Base-by-base conservation (phyloP, 1,284 basidiomycete species). In the Marasmius sp. region DNA sequence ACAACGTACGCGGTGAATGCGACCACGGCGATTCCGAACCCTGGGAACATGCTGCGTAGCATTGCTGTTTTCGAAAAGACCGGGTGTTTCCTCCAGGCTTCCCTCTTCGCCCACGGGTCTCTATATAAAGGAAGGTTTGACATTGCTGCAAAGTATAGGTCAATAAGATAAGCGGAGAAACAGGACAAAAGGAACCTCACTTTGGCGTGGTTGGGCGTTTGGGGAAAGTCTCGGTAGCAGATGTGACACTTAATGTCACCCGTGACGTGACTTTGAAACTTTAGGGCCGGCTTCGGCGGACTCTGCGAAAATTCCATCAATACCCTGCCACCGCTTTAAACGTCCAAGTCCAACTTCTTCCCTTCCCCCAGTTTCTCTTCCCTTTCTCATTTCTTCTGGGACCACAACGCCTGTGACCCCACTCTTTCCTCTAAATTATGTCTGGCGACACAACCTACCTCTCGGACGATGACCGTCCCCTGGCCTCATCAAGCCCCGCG, bases 91-190 rank as follows among this genome's bases (percentile, higher is more conserved):
- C 95, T 85, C 95, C 95, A 98, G 58, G 94, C 93, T 73, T 98
- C 95, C 65, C 89, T 82, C 79, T 93, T 94, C 22, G 93, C 93
- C 95, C 95, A 97, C 58, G 95, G 94, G 75, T 98, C 95, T 75
- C 93, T 88, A 74, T 89, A 96, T 60, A 94, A 78, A 49, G 89
- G 90, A 54, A 80, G 81, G 66, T 83, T 82, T 47, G 83, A 69
- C 86, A 89, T 89, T 33, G 52, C 52, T 54, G 52, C 33, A 37
- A 50, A 58, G 41, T 38, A 9, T 12, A 18, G 34, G 52, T 33
- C 33, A 34, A 33, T 55, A 18, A 37, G 50, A 36, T 36, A 9
- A 56, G 27, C 27, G 27, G 27, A 27, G 33, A 14, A 33, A 47
- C 38, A 18, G n/a, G 34, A 37, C 5, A 18, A 8, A 14, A 54